A percentile compares a stretch with the other conserved stretches of the same genome.
These are phyloP conservation scores for Aspergillus puulaauensis DNA, from an alignment of 2,329 filamentous ascomycete genomes.

Conservation along the genomic window DNA sequence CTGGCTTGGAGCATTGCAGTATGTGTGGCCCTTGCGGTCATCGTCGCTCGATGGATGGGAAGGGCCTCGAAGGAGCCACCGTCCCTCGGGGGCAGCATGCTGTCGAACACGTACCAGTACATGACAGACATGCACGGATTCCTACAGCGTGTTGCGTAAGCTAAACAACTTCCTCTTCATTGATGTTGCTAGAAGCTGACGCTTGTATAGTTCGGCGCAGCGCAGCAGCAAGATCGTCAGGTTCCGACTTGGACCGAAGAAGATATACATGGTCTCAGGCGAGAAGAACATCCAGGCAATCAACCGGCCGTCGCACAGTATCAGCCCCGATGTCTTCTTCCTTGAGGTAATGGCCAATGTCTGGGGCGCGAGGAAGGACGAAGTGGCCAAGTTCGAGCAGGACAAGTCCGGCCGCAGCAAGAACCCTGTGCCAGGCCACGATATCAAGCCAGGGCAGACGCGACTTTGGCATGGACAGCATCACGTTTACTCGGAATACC, in stretches of 20 bases:
- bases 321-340: neutral
- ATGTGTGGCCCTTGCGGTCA: neutral
- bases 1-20: neutral
- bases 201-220: neutral
- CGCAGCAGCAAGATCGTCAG: neutral
- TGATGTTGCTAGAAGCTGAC: neutral
- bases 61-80: neutral
- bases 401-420: neutral
- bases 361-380: neutral
- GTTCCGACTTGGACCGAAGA: neutral
- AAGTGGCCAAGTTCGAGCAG: neutral
- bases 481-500: neutral
- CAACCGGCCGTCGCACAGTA: neutral
- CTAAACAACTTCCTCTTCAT: neutral
- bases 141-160: neutral
- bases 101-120: neutral
- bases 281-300: neutral
- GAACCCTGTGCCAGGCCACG: neutral
- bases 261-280: neutral
- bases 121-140: neutral
- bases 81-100: neutral
- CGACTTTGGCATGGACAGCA: neutral
- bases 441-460: neutral
- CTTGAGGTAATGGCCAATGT: neutral
- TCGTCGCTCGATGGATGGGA: neutral